These are phyloP conservation scores for Curvularia spicifera DNA, from an alignment of 2,329 filamentous ascomycete species.

Conservation along the genomic window DNA sequence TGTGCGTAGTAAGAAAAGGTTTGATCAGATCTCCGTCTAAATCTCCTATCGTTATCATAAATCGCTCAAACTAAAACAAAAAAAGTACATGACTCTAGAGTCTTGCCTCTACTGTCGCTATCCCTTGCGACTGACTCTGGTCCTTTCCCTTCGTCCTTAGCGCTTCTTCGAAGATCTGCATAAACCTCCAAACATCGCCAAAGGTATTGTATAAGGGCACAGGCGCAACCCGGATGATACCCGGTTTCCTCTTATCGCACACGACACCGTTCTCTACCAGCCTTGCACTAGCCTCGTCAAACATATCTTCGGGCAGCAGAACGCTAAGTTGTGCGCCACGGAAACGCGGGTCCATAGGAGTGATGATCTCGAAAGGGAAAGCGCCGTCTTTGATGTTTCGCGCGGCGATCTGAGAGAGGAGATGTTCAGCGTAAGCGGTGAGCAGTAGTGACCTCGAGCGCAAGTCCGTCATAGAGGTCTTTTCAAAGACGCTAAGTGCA, in stretches of 20 bases:
- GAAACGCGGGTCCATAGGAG: conserved; percentile 69
- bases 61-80: background rate
- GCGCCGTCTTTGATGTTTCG: conserved; percentile 29
- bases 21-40: background rate
- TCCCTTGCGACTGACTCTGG: conserved; percentile 9
- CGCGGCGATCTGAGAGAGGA: conserved; percentile 32
- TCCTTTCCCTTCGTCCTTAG: conserved; percentile 18
- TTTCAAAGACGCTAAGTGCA: conserved; percentile 74
- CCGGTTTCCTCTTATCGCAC: conserved; percentile 82
- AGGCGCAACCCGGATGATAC: conserved; percentile 83
- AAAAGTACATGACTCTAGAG: conserved; percentile 5
- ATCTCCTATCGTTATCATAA: background rate
- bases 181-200: conserved; percentile 64
- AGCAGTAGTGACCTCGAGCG: conserved; percentile 73
- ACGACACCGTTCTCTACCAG: conserved; percentile 74
- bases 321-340: conserved; percentile 84
- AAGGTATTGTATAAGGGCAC: conserved; percentile 85
- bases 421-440: conserved; percentile 67
- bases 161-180: conserved; percentile 58
- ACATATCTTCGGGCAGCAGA: conserved; percentile 68
- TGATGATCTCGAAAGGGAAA: conserved; percentile 62
- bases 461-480: conserved; percentile 71
- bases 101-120: conserved; percentile 17
- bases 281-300: conserved; percentile 70
- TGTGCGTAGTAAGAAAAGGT: too few relatives aligned